phyloP scores from a whole-genome alignment of 2,329 filamentous ascomycete genomes.

The Didymella segeticola region DNA sequence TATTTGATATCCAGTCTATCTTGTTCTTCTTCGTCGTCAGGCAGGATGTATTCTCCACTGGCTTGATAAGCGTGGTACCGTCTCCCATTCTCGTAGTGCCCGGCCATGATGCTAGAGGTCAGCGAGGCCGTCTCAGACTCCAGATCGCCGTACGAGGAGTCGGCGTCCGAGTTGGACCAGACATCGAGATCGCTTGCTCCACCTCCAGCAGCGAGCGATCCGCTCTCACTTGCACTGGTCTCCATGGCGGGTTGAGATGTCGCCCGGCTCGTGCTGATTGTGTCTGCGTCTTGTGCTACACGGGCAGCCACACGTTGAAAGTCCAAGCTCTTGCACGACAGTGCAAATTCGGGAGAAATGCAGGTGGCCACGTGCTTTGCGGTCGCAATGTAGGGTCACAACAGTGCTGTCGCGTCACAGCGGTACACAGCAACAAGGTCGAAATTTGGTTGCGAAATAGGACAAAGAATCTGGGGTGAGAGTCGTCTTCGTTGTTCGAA shows the following conservation, averaged over 20 bases:
- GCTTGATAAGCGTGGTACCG: conserved; percentile 32
- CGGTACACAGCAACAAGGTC: conserved; percentile 7
- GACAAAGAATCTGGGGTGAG: conserved; percentile 2
- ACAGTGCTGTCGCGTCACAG: conserved; percentile 15
- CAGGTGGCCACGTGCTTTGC: conserved; percentile 11
- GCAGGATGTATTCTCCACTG: conserved; percentile 30
- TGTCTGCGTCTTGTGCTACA: conserved; percentile 8
- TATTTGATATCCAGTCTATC: conserved; percentile 34
- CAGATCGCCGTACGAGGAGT: conserved; percentile 32
- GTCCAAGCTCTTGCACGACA: conserved; percentile 12
- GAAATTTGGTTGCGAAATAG: conserved; percentile 4
- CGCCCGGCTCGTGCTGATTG: conserved; percentile 6
- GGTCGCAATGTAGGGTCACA: conserved; percentile 9
- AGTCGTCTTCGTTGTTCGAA: conserved; percentile 1
- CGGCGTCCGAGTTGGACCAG: conserved; percentile 23
- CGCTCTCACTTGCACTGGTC: conserved; percentile 20
- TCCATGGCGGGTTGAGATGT: conserved; percentile 8
- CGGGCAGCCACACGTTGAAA: conserved; percentile 10
- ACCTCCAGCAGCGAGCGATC: conserved; percentile 2
- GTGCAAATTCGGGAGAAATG: conserved; percentile 6
- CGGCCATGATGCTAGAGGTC: conserved; percentile 34
- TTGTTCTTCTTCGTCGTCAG: conserved; percentile 36
- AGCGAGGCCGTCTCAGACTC: conserved; percentile 36
- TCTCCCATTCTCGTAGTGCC: conserved; percentile 39
- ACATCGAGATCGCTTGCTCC: conserved; percentile 23